Evolutionary conservation across 176 grass and related monocot species (phyloP).

Genomic region (Rhynchospora tenuis): DNA sequence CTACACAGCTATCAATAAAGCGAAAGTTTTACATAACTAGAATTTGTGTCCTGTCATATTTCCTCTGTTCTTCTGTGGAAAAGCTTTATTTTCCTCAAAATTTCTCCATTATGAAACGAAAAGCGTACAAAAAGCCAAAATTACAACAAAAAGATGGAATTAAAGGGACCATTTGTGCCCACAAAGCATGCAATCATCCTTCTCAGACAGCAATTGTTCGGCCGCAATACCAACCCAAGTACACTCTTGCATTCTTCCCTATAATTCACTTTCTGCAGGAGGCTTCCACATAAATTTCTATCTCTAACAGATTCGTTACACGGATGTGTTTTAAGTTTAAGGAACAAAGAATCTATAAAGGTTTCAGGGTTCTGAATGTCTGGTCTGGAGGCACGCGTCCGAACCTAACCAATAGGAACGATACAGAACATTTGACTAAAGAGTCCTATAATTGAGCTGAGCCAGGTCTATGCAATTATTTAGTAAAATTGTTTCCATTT

Average conservation of each 20-base stretch:
- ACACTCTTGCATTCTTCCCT: neutral
- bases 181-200: neutral
- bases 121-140: too few relatives aligned
- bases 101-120: too few relatives aligned
- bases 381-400: neutral
- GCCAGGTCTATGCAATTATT: neutral
- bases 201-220: neutral
- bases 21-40: too few relatives aligned
- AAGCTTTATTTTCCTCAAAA: too few relatives aligned
- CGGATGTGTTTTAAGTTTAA: neutral
- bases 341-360: neutral
- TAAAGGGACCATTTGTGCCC: too few relatives aligned
- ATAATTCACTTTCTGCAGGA: neutral
- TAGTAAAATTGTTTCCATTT: neutral
- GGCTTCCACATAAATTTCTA: neutral
- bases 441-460: neutral
- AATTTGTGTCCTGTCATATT: too few relatives aligned
- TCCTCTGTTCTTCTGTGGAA: too few relatives aligned
- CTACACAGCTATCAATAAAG: too few relatives aligned
- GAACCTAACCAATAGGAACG: neutral
- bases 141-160: too few relatives aligned
- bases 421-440: neutral
- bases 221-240: neutral
- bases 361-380: neutral
- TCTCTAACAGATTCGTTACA: neutral